phyloP scores from a whole-genome alignment of 805 yeast species.

The Tetrapisispora nanseiensis region DNA sequence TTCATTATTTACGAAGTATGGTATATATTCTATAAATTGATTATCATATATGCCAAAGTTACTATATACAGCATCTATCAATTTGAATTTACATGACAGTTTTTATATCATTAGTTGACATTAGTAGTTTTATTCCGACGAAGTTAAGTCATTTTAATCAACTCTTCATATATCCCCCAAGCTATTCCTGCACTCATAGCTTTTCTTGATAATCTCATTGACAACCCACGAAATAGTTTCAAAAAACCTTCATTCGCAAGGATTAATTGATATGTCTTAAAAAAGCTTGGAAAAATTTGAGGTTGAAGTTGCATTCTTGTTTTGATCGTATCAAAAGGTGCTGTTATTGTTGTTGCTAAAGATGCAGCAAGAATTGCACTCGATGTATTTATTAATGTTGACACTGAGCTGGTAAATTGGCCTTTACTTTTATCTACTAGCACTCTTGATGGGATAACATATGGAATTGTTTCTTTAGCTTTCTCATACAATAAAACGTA shows the following conservation, averaged over 20 bases:
- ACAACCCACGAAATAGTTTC: constrained; percentile 73
- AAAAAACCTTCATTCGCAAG: constrained; percentile 38
- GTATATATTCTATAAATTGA: too few relatives aligned
- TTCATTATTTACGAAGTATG: too few relatives aligned
- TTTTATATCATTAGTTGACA: neutral
- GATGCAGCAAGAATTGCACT: constrained; percentile 78
- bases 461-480: constrained; percentile 49
- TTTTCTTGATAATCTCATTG: constrained; percentile 72
- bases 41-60: too few relatives aligned
- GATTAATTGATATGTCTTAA: constrained; percentile 32
- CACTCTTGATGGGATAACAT: constrained; percentile 19
- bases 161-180: constrained; percentile 94
- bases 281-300: constrained; percentile 32
- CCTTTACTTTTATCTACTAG: constrained; percentile 13
- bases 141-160: constrained; percentile 37
- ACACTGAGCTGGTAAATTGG: constrained; percentile 29
- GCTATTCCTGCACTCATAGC: constrained; percentile 90
- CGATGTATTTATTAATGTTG: constrained; percentile 54
- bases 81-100: too few relatives aligned
- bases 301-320: constrained; percentile 80
- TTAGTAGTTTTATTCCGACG: neutral
- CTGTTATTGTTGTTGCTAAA: constrained; percentile 74
- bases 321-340: constrained; percentile 91
- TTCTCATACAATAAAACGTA: constrained; percentile 81
- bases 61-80: too few relatives aligned